These are phyloP conservation scores for Termitomyces eurrhizus DNA, from an alignment of 768 basidiomycete species.

Conservation along the genomic window DNA sequence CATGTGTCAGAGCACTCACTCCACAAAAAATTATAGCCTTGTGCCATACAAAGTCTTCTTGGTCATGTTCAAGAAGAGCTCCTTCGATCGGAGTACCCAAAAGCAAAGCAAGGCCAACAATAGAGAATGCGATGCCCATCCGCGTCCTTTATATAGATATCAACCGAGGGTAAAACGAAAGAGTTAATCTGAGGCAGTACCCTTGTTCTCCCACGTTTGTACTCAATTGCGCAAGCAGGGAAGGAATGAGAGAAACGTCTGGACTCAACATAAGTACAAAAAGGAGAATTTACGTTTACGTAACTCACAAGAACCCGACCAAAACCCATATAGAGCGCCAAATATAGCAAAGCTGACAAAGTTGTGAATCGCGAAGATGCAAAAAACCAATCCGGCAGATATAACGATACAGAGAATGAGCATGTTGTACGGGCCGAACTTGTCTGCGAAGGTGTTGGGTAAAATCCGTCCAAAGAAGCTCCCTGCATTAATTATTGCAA, in stretches of 20 bases:
- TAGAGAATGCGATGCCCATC: constrained; percentile 46
- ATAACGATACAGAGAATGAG: constrained; percentile 39
- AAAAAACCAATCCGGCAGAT: constrained; percentile 40
- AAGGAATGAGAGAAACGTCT: constrained; percentile 39
- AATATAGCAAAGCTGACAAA: constrained; percentile 37
- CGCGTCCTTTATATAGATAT: constrained; percentile 30
- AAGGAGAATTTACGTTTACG: background rate
- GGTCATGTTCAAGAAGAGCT: constrained; percentile 30
- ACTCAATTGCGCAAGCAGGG: constrained; percentile 33
- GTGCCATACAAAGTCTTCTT: constrained; percentile 29
- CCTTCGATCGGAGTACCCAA: constrained; percentile 50
- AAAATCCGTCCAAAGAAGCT: constrained; percentile 51
- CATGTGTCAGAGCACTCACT: constrained; percentile 20
- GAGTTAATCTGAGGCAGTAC: constrained; percentile 14
- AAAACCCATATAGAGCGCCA: constrained; percentile 49
- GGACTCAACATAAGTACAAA: constrained; percentile 1
- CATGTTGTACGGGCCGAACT: constrained; percentile 46
- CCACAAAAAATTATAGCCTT: constrained; percentile 40
- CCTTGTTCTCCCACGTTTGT: constrained; percentile 32
- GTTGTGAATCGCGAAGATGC: constrained; percentile 37
- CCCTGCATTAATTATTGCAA: constrained; percentile 51
- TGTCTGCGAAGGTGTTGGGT: constrained; percentile 53
- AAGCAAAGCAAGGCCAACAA: constrained; percentile 41
- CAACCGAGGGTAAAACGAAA: background rate
- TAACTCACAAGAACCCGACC: constrained; percentile 49